phyloP scores from a whole-genome alignment of 2,329 filamentous ascomycete genomes.

The Aspergillus alliaceus region DNA sequence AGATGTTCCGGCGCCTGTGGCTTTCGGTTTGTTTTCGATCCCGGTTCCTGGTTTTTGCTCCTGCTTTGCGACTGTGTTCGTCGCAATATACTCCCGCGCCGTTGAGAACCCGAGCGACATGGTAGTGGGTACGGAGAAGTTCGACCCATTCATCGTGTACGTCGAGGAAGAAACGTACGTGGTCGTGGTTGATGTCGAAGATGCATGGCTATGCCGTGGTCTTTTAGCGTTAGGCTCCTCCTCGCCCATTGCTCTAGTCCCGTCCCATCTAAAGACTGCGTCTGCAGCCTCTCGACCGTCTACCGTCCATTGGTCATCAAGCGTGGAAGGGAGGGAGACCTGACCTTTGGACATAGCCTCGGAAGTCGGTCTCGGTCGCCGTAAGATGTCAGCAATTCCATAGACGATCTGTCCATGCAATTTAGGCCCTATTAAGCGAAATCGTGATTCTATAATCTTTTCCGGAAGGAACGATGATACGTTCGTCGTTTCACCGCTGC shows the following conservation, averaged over 20 bases:
- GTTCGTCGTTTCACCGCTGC: conserved; percentile 58
- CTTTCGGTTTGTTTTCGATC: conserved; percentile 29
- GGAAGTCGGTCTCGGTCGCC: conserved; percentile 60
- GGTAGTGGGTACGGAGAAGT: conserved; percentile 38
- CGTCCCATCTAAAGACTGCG: conserved; percentile 40
- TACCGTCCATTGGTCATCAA: conserved; percentile 67
- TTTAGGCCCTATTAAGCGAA: conserved; percentile 67
- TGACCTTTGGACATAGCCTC: conserved; percentile 54
- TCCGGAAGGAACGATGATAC: conserved; percentile 72
- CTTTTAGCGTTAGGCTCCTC: conserved; percentile 29
- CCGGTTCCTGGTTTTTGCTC: conserved; percentile 19
- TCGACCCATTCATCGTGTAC: conserved; percentile 63
- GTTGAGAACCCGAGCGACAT: conserved; percentile 61
- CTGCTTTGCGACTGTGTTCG: conserved; percentile 22
- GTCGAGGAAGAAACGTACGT: conserved; percentile 44
- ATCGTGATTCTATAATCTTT: conserved; percentile 51
- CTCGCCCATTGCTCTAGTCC: conserved; percentile 16
- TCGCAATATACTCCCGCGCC: conserved; percentile 55
- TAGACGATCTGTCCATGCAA: conserved; percentile 64
- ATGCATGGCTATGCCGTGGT: conserved; percentile 26
- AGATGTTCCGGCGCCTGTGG: conserved; percentile 26
- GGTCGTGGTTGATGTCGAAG: conserved; percentile 26
- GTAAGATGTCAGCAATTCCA: conserved; percentile 70
- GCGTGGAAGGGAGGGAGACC: conserved; percentile 48
- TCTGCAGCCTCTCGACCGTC: conserved; percentile 55